Conservation (phyloP, 2,329 filamentous ascomycete genomes). For the Sporothrix brunneoviolacea region DNA sequence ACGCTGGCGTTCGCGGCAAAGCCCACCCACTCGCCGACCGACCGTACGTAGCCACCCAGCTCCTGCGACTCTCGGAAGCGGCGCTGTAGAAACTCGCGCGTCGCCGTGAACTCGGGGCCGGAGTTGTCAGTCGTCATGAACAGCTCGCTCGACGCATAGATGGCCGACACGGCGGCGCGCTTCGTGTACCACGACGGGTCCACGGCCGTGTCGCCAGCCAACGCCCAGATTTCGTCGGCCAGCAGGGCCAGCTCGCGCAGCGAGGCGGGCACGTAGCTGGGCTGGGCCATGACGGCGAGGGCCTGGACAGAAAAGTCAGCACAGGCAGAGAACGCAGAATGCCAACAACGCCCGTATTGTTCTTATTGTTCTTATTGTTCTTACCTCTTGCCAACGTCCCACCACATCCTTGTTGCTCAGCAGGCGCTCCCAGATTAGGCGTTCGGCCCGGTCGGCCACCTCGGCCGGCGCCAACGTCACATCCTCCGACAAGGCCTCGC, state of each 20-base stretch:
- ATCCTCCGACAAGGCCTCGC: not conserved
- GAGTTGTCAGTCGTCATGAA: conserved; percentile 91
- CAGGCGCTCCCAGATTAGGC: conserved; percentile 69
- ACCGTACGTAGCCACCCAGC: conserved; percentile 55
- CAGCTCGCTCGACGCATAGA: conserved; percentile 70
- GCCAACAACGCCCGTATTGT: not conserved
- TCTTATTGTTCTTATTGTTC: conserved; percentile 21
- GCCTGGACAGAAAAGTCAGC: conserved; percentile 47
- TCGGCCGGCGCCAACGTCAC: conserved; percentile 22
- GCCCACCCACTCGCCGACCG: conserved; percentile 68
- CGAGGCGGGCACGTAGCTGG: conserved; percentile 67
- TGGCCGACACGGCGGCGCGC: conserved; percentile 47
- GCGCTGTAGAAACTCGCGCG: conserved; percentile 70
- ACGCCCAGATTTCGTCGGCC: conserved; percentile 86
- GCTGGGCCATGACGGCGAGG: conserved; percentile 82
- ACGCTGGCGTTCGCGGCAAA: conserved; percentile 72
- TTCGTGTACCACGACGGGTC: conserved; percentile 82
- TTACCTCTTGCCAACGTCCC: conserved; percentile 78
- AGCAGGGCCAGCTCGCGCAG: conserved; percentile 72
- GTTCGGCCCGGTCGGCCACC: conserved; percentile 59
- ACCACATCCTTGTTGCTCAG: conserved; percentile 67
- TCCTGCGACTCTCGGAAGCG: conserved; percentile 63
- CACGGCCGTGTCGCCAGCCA: conserved; percentile 74
- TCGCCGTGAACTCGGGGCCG: conserved; percentile 60
- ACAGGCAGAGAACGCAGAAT: not conserved